Base-by-base conservation (phyloP, 805 yeast species). In the Teunomyces kruisii region DNA sequence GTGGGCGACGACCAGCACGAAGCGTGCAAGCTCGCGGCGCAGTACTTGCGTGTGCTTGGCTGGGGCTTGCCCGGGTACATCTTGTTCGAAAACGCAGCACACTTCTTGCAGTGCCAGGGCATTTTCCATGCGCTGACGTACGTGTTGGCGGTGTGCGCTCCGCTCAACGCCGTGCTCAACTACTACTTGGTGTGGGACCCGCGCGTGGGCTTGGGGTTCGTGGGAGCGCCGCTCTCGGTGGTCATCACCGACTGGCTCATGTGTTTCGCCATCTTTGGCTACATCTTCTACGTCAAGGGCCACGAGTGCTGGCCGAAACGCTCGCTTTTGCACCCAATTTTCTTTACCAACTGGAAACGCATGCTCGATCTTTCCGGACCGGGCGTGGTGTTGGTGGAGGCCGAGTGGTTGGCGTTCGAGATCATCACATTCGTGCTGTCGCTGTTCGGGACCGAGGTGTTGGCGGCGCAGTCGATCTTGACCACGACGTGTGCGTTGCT, bases 391-490 rank as follows among this genome's bases (percentile, higher is more conserved):
- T 83, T 85, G 86, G 87, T 86, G 16, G 79, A 83, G 55, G 86
- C 89, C 14, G 94, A 86, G 63, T 86, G 87, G 76, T 66, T 86
- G 31, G 88, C 90, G 1, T 86, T 86, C 62, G 92, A 86, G 65
- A 76, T 86, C 39, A 68, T 86, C 49, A 86, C 92, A 0, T 72
- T 86, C 42, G 69, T 80, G 48, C 84, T 91, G 1, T 79, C 89
- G 3, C 78, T 78, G 54, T 72, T 86, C 48, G 90, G 92, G 17
- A 79, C 84, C 2, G 73, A 72, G 4, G 77, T 77, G 1, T 68
- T 86, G 52, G 94, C 88, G 7, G 86, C 92, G 0, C 91, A 86
- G 64, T 80, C 87, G 2, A 83, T 86, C 43, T 76, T 85, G 10
- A 71, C 86, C 17, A 84, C 90, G 1, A 76, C 85, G 40, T 83